These are phyloP conservation scores for Exophiala aquamarina DNA, from an alignment of 2,329 filamentous ascomycete genomes.

Conservation along the genomic window DNA sequence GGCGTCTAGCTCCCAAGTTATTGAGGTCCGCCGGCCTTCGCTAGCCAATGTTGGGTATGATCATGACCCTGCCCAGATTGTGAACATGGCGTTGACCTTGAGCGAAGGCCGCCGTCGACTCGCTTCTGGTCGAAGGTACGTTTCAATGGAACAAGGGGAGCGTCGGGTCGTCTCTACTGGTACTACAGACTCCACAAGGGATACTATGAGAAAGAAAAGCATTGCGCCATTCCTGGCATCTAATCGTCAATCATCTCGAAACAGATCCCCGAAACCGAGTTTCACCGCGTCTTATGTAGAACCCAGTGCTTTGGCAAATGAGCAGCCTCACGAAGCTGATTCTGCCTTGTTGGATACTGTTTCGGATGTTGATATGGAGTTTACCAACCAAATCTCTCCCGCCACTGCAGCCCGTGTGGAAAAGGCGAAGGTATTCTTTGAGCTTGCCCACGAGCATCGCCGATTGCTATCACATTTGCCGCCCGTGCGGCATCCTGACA, in stretches of 20 bases:
- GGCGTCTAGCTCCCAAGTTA: constrained; percentile 8
- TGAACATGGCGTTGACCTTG: constrained; percentile 85
- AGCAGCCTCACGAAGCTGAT: constrained; percentile 15
- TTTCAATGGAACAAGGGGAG: constrained; percentile 34
- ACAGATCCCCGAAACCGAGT: constrained; percentile 21
- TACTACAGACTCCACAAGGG: constrained; percentile 13
- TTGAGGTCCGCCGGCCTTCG: constrained; percentile 6
- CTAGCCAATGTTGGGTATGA: constrained; percentile 48
- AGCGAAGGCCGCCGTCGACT: constrained; percentile 75
- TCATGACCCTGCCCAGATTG: constrained; percentile 82
- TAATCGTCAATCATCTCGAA: constrained; percentile 17
- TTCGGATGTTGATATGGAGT: constrained; percentile 33
- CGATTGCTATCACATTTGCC: constrained; percentile 76
- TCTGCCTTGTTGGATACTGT: constrained; percentile 27
- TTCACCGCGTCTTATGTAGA: constrained; percentile 31
- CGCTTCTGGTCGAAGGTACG: constrained; percentile 47
- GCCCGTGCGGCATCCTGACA: constrained; percentile 52
- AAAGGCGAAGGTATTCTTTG: constrained; percentile 80
- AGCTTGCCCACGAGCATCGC: constrained; percentile 81
- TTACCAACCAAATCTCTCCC: constrained; percentile 62
- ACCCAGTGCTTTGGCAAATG: constrained; percentile 17
- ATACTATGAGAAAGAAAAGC: constrained; percentile 13
- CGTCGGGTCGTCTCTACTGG: constrained; percentile 20
- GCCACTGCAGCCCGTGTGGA: constrained; percentile 80
- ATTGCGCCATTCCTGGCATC: constrained; percentile 22